Conservation (phyloP, 768 basidiomycete genomes). For the Chiua virens region DNA sequence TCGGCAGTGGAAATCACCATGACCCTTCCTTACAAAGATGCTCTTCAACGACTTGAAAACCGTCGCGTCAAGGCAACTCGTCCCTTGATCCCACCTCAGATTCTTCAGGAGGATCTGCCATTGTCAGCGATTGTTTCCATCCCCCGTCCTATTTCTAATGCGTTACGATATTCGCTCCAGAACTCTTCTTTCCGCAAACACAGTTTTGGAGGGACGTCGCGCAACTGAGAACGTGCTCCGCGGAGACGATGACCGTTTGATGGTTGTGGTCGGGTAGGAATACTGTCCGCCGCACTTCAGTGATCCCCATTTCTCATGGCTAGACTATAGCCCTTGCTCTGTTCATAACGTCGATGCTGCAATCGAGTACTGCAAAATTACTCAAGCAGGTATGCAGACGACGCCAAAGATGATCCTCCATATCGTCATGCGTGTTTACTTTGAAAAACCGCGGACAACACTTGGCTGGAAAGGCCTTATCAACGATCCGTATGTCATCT, state of each 20-base stretch:
- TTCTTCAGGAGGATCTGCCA: conserved; percentile 91
- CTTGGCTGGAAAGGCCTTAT: conserved; percentile 99
- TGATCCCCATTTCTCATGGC: conserved; percentile 5
- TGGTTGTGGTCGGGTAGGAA: conserved; percentile 88
- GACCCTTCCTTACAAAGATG: conserved; percentile 77
- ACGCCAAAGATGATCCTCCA: conserved; percentile 80
- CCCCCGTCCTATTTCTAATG: neutral
- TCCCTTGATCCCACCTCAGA: conserved; percentile 92
- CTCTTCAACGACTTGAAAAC: conserved; percentile 81
- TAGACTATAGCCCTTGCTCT: conserved; percentile 74
- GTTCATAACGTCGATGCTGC: conserved; percentile 89
- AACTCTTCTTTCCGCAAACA: conserved; percentile 79
- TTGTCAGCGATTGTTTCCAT: conserved; percentile 46
- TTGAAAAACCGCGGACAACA: conserved; percentile 94
- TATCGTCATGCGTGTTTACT: conserved; percentile 98
- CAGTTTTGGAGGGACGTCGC: conserved; percentile 82
- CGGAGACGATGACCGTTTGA: conserved; percentile 88
- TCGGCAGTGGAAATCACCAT: conserved; percentile 48
- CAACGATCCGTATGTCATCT: conserved; percentile 70
- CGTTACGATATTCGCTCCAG: conserved; percentile 36
- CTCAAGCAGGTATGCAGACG: conserved; percentile 79
- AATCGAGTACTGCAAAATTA: conserved; percentile 79
- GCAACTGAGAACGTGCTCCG: conserved; percentile 75
- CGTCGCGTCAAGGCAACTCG: conserved; percentile 82
- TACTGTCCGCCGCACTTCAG: neutral